A percentile compares a stretch with the other conserved stretches of the same genome.
Evolutionary conservation across 2,329 filamentous ascomycete species (phyloP).

Genomic region (Cordyceps militaris): DNA sequence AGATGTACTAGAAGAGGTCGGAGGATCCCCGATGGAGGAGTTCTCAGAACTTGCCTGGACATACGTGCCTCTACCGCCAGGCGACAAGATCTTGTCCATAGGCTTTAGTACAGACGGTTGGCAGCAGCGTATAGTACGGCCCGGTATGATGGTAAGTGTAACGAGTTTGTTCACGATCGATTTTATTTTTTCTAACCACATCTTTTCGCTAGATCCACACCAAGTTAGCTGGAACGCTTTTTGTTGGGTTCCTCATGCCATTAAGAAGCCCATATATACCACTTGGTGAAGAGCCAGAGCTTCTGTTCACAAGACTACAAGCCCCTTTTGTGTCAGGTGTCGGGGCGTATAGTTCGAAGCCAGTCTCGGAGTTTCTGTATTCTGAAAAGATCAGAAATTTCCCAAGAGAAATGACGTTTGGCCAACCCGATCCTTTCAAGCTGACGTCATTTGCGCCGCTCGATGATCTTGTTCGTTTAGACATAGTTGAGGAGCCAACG

Average conservation of each 20-base stretch:
- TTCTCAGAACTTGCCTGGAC: neutral
- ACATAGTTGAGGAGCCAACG: neutral
- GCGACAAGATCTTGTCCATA: constrained; percentile 1
- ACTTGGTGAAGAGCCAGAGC: neutral
- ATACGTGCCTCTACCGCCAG: constrained; percentile 1
- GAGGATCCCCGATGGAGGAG: neutral
- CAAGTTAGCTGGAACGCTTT: neutral
- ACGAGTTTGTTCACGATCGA: neutral
- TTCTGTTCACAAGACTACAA: neutral
- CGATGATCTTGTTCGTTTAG: neutral
- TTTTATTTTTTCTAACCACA: neutral
- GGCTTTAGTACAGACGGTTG: neutral
- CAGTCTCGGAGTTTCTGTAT: neutral
- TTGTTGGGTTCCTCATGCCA: neutral
- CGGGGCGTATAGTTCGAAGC: neutral
- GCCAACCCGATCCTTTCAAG: neutral
- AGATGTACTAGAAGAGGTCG: neutral
- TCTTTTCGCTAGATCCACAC: neutral
- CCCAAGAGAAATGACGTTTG: neutral
- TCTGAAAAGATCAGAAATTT: neutral
- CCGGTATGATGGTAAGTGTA: neutral
- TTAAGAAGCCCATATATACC: neutral
- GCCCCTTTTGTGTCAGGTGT: neutral
- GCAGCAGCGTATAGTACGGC: neutral
- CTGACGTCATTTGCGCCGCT: neutral